Evolutionary conservation across 306 rosid genomes (phyloP), one percentile per base, ranked within the genome.

Genomic region (Urtica urens): DNA sequence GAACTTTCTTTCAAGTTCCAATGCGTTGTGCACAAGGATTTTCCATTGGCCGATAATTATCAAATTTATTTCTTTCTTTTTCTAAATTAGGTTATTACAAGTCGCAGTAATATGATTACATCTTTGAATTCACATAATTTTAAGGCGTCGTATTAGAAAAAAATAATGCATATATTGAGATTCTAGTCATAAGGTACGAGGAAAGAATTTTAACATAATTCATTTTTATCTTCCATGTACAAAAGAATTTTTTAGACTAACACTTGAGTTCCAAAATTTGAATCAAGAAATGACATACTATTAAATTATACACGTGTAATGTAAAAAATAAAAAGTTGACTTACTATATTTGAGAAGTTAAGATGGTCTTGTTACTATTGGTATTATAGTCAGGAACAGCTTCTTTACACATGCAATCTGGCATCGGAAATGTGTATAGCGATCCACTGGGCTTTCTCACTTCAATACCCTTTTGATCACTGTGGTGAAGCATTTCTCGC

Each of bases 401-500:
- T 59, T 67, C 73, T 10, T 66, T 74, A 69, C 81, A 84, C 95
- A 90, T 90, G 68, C 97, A 88, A 72, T 88, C 97, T 18, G 97
- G 97, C 93, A 77, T 72, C 27, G 97, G 97, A 81, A 84, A 88
- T 27, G 74, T 88, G 49, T 79, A 88, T 10, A 90, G 74, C 29
- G 94, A 84, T 1, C 66, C 93, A 29, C 80, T 68, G 15, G 81
- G 46, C 62, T 84, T 90, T 59, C 79, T 84, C 73, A 81, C 24
- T 65, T 90, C 95, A 20, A 59, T 57, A 55, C 94, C 95, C 66
- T 79, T 85, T 52, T 62, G 69, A 65, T 90, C 95, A 44, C 83
- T 90, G 53, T 66, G 86, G 37, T 51, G 77, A 64, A 84, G 92
- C 97, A 90, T 85, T 47, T 77, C 94, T 54, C 58, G 80, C 87